Base-by-base conservation (phyloP, 2,329 filamentous ascomycete genomes). In the Reticulascus tulasneorum region DNA sequence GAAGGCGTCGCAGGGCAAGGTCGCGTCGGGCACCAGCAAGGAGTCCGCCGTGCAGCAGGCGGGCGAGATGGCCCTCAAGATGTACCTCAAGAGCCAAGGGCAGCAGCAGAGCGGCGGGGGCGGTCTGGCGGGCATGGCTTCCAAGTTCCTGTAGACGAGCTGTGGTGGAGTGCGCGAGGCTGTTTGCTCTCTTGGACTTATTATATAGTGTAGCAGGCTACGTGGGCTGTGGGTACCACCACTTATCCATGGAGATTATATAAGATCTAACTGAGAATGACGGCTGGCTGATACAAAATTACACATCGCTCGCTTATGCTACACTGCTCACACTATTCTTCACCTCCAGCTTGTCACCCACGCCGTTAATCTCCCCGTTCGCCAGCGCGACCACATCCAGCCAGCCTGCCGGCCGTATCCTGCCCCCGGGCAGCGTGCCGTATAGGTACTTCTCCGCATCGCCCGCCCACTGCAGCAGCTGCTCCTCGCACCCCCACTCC, bases 61-160 rank as follows among this genome's bases (percentile, higher is more conserved):
- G 4, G 89, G 81, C 2, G 82, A 94, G 71, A 84, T 86, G 75
- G 90, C 89, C 4, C 62, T 95, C 51, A 89, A 94, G 75, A 84
- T 95, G 78, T 95, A 90, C 62, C 66, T 94, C 69, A 90, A 94
- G 76, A 79, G 75, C 50, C 74, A 88, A 57, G 74, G 73, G 15
- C 61, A 71, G 45, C 65, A 69, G 23, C 59, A 64, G n/a, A 61
- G 62, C 2, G 71, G 76, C 3, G 51, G 83, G 40, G 69, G 61
- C 17, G 57, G 69, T 6, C 51, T 77, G 34, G 40, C 69, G 49
- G 53, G 60, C 17, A 42, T 76, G 50, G 72, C 71, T 6, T 60
- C 60, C 48, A 71, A 73, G 59, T 73, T 71, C 40, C 49, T 73
- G n/a, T n/a, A n/a, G n/a, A n/a, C n/a, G n/a, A n/a, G n/a, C n/a